Conservation (phyloP, 179 eudicot genomes). For the Carnegiea gigantea region DNA sequence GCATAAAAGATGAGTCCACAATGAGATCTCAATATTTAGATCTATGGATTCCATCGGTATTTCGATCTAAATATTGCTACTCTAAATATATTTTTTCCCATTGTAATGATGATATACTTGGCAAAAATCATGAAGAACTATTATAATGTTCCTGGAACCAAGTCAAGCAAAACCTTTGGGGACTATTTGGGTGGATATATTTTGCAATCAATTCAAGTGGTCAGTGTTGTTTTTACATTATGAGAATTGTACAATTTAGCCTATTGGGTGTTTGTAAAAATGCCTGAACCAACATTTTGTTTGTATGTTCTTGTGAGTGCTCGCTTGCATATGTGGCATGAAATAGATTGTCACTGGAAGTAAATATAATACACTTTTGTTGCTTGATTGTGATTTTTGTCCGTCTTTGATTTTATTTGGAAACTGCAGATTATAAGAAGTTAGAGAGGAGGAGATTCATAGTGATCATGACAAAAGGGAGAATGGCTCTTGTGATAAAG, state of each 20-base stretch:
- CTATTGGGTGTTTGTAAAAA: slow-evolving; percentile 4
- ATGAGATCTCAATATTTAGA: too few relatives aligned
- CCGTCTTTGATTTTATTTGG: slow-evolving; percentile 9
- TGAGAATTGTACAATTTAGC: not conserved
- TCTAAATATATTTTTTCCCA: too few relatives aligned
- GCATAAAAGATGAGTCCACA: too few relatives aligned
- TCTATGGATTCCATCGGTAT: too few relatives aligned
- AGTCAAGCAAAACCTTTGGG: too few relatives aligned
- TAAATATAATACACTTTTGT: not conserved
- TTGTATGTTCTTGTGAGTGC: slow-evolving; percentile 19
- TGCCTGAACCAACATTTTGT: slow-evolving; percentile 12
- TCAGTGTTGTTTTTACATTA: not conserved
- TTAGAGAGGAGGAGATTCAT: slow-evolving; percentile 34
- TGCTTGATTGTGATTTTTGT: too few relatives aligned
- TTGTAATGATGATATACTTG: too few relatives aligned
- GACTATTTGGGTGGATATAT: slow-evolving; percentile 19
- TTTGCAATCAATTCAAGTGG: slow-evolving; percentile 19
- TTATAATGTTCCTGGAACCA: too few relatives aligned
- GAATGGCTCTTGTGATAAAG: too few relatives aligned
- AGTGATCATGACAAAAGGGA: too few relatives aligned
- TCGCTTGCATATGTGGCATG: not conserved
- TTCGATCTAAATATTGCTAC: too few relatives aligned
- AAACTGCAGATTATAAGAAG: slow-evolving; percentile 52
- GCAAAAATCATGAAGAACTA: too few relatives aligned
- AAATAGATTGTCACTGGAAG: slow-evolving; percentile 5